These are phyloP conservation scores for Saccharomyces uvarum DNA, from an alignment of 1,139 yeast genomes.

Conservation along the genomic window DNA sequence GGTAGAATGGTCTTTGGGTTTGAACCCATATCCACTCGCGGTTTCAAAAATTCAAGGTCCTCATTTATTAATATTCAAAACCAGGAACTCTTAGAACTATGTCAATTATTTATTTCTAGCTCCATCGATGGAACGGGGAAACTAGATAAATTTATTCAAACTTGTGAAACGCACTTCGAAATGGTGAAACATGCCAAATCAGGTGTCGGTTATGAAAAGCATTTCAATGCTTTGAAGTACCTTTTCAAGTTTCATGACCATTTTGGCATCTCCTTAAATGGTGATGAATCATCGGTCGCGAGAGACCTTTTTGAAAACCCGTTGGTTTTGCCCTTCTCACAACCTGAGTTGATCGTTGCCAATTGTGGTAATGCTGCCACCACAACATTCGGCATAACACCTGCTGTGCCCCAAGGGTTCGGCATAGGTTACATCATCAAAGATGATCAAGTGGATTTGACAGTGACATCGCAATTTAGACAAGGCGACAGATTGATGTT, in stretches of 20 bases:
- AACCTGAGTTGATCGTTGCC: conserved; percentile 40
- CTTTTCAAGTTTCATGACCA: conserved; percentile 33
- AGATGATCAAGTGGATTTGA: conserved; percentile 56
- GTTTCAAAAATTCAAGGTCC: conserved; percentile 59
- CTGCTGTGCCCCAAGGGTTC: conserved; percentile 66
- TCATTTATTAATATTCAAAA: conserved; percentile 61
- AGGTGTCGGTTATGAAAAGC: conserved; percentile 68
- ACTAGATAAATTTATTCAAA: conserved; percentile 37
- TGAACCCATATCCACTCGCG: conserved; percentile 69
- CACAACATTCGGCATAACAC: conserved; percentile 66
- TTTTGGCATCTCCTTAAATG: conserved; percentile 37
- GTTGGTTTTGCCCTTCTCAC: conserved; percentile 40
- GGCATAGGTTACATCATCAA: conserved; percentile 73
- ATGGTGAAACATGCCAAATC: conserved; percentile 46
- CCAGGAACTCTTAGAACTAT: conserved; percentile 44
- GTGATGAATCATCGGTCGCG: conserved; percentile 28
- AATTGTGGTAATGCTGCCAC: conserved; percentile 79
- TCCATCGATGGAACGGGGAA: conserved; percentile 30
- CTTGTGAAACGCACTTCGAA: conserved; percentile 46
- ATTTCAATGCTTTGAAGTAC: conserved; percentile 55
- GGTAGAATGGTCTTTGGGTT: conserved; percentile 60
- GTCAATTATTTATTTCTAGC: conserved; percentile 55
- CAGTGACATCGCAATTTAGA: conserved; percentile 60
- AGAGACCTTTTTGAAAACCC: conserved; percentile 35
- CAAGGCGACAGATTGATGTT: conserved; percentile 63